These are phyloP conservation scores for Quercus phellos DNA, from an alignment of 331 rosid species.

Conservation along the genomic window DNA sequence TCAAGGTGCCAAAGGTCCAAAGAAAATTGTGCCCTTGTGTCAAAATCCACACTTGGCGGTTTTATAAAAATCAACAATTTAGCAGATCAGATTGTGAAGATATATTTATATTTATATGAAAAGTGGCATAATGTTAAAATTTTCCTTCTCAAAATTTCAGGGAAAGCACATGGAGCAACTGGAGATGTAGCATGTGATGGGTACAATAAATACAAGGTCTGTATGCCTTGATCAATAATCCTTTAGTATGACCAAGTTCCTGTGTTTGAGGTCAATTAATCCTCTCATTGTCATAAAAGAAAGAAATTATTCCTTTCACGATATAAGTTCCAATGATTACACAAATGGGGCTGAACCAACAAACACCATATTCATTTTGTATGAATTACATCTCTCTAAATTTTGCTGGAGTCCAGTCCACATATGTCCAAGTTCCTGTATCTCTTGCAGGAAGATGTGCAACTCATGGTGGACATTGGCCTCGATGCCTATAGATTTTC, in stretches of 20 bases:
- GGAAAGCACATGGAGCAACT: constrained; percentile 28
- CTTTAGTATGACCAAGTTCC: neutral
- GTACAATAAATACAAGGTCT: constrained; percentile 69
- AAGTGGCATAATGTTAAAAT: neutral
- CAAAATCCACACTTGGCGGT: too few species aligned
- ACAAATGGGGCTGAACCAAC: too few species aligned
- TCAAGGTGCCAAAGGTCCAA: neutral
- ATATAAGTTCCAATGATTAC: too few species aligned
- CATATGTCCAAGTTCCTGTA: neutral
- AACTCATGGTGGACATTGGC: constrained; percentile 43
- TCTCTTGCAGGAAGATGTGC: constrained; percentile 48
- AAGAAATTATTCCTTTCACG: neutral
- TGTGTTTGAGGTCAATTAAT: neutral
- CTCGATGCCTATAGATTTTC: constrained; percentile 45
- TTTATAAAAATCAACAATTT: neutral
- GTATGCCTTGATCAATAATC: neutral
- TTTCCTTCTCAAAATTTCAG: constrained; percentile 23
- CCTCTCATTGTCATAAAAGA: neutral
- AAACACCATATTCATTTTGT: too few species aligned
- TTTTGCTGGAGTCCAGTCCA: neutral
- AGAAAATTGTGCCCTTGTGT: neutral
- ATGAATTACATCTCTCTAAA: too few species aligned
- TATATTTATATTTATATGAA: neutral
- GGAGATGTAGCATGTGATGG: constrained; percentile 62
- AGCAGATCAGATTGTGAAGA: neutral